Evolutionary conservation across 768 basidiomycete species (phyloP).

Genomic region (Suillus luteus): DNA sequence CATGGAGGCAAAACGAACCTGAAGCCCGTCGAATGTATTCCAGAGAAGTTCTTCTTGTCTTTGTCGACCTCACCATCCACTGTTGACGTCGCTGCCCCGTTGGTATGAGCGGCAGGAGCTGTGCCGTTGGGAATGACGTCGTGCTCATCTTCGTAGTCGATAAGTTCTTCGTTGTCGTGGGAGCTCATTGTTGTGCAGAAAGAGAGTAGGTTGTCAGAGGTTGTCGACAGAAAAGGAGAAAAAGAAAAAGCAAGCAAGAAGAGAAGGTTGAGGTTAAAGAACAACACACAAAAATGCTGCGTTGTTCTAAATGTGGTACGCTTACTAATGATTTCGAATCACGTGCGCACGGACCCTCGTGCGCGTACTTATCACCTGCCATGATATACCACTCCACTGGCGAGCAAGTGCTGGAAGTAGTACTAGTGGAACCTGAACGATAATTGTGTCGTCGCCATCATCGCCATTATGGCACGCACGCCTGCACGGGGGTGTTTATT

Average conservation of each 20-base stretch:
- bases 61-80: slow-evolving; percentile 62
- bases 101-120: slow-evolving; percentile 45
- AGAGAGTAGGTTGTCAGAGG: slow-evolving; percentile 29
- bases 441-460: too few relatives aligned
- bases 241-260: slow-evolving; percentile 24
- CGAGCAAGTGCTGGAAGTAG: too few relatives aligned
- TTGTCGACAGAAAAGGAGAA: slow-evolving; percentile 31
- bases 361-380: too few relatives aligned
- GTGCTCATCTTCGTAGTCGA: slow-evolving; percentile 93
- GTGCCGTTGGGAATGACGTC: slow-evolving; percentile 69
- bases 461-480: too few relatives aligned
- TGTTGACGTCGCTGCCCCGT: slow-evolving; percentile 48
- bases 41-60: slow-evolving; percentile 98
- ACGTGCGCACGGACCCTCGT: slow-evolving; percentile 32
- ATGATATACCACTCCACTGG: too few relatives aligned
- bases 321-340: slow-evolving; percentile 12
- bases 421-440: too few relatives aligned
- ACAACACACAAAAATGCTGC: slow-evolving; percentile 11
- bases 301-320: not conserved
- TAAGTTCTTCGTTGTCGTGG: slow-evolving; percentile 88
- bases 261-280: slow-evolving; percentile 24
- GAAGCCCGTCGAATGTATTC: slow-evolving; percentile 99
- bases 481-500: too few relatives aligned
- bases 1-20: slow-evolving; percentile 55
- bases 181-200: slow-evolving; percentile 60